Evolutionary conservation across 169 alveolate genomes (phyloP).

Genomic region (Neospora caninum): DNA sequence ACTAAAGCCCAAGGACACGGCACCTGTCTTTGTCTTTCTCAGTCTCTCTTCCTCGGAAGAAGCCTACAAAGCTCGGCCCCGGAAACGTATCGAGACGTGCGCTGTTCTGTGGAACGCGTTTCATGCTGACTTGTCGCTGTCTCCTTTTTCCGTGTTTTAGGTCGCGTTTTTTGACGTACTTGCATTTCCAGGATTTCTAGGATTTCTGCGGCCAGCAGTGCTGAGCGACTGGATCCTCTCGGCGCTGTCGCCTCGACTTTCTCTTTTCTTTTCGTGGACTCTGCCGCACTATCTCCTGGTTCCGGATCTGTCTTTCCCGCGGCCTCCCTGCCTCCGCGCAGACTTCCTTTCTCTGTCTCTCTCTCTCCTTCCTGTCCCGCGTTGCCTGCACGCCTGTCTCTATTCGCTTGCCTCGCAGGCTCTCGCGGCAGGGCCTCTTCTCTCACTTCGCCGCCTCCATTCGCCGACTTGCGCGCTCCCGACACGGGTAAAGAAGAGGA

Average conservation of each 20-base stretch:
- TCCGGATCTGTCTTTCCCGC: background rate
- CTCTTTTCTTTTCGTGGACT: background rate
- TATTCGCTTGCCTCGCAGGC: background rate
- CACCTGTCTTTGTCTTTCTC: too few species aligned
- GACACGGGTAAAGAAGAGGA: background rate
- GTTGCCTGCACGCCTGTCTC: background rate
- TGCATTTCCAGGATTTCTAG: background rate
- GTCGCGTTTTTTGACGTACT: background rate
- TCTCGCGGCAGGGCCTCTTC: background rate
- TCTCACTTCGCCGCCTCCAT: background rate
- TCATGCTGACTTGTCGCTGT: too few species aligned
- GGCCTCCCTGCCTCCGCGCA: background rate
- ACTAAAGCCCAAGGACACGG: too few species aligned
- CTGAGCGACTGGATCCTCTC: slow-evolving; percentile 3
- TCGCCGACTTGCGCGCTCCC: background rate
- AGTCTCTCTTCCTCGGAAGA: too few species aligned
- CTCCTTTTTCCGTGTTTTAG: too few species aligned
- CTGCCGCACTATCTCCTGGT: background rate
- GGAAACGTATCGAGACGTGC: too few species aligned
- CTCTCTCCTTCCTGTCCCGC: background rate
- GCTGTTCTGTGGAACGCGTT: too few species aligned
- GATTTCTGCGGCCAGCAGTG: slow-evolving; percentile 29
- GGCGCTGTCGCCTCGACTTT: background rate
- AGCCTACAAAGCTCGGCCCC: too few species aligned
- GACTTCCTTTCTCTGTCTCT: background rate